A percentile compares a stretch with the other conserved stretches of the same genome.
phyloP scores from a whole-genome alignment of 345 rosid species.

The Anacardium occidentale region DNA sequence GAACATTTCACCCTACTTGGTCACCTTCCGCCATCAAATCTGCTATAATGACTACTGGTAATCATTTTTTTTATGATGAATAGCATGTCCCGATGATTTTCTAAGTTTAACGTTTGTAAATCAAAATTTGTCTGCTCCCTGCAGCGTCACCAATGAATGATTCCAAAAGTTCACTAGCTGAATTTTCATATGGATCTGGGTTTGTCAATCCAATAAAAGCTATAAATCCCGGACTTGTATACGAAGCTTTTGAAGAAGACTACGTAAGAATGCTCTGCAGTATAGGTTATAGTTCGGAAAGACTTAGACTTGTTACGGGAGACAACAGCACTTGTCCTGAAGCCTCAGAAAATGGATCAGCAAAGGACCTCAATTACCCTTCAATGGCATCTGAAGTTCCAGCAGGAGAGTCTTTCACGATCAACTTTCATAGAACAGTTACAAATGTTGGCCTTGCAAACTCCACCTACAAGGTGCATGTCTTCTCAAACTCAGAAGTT shows the following conservation, averaged over 20 bases:
- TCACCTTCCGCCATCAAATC: slow-evolving; percentile 65
- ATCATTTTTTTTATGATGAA: neutral
- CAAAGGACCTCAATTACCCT: slow-evolving; percentile 55
- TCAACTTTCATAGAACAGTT: slow-evolving; percentile 46
- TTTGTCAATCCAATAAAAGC: slow-evolving; percentile 52
- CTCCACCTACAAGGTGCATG: slow-evolving; percentile 39
- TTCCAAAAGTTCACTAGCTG: slow-evolving; percentile 26
- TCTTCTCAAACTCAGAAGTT: slow-evolving; percentile 14
- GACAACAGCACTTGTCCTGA: slow-evolving; percentile 32
- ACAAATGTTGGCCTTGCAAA: slow-evolving; percentile 52
- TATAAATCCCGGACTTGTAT: slow-evolving; percentile 38
- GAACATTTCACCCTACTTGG: slow-evolving; percentile 51
- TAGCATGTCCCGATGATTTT: neutral
- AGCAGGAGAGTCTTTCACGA: slow-evolving; percentile 14
- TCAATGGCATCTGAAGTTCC: slow-evolving; percentile 34
- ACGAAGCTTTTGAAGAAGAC: slow-evolving; percentile 29
- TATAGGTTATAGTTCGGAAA: slow-evolving; percentile 25
- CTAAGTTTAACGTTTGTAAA: neutral
- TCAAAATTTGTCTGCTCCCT: neutral
- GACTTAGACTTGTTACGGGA: slow-evolving; percentile 30
- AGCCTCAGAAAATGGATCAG: slow-evolving; percentile 15
- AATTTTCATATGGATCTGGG: slow-evolving; percentile 57
- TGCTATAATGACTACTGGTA: slow-evolving; percentile 64
- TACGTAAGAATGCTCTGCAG: slow-evolving; percentile 44
- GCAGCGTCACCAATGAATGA: slow-evolving; percentile 47